These are phyloP conservation scores for Gastrolobium bilobum DNA, from an alignment of 306 rosid genomes.

Conservation along the genomic window DNA sequence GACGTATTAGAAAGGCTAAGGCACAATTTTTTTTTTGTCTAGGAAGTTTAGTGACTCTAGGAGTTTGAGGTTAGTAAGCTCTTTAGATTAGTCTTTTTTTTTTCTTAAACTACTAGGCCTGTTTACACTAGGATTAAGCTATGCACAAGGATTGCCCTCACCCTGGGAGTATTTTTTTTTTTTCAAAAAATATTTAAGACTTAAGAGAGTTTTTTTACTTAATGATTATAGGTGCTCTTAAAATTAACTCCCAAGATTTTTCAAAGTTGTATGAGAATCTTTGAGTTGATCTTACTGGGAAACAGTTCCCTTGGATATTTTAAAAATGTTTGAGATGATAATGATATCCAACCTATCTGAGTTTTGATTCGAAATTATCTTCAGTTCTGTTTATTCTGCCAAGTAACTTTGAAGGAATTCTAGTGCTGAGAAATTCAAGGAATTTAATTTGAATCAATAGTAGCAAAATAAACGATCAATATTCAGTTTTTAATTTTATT, in stretches of 20 bases:
- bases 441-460: neutral
- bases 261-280: neutral
- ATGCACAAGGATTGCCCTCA: too few species aligned
- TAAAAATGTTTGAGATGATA: neutral
- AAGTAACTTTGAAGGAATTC: conserved; percentile 7
- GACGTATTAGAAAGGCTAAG: neutral
- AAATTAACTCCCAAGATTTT: neutral
- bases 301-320: neutral
- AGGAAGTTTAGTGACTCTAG: neutral
- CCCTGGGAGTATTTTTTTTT: too few species aligned
- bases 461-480: neutral
- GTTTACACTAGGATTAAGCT: too few species aligned
- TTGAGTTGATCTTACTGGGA: neutral
- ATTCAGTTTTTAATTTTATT: neutral
- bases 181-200: neutral
- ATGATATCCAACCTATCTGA: neutral
- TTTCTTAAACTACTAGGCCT: neutral
- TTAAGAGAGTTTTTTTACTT: neutral
- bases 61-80: neutral
- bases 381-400: neutral
- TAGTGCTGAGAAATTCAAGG: neutral
- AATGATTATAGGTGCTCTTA: neutral
- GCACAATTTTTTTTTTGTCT: neutral
- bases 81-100: neutral
- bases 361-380: neutral